Evolutionary conservation across 2,329 filamentous ascomycete species (phyloP).

Genomic region (Coniochaeta hoffmannii): DNA sequence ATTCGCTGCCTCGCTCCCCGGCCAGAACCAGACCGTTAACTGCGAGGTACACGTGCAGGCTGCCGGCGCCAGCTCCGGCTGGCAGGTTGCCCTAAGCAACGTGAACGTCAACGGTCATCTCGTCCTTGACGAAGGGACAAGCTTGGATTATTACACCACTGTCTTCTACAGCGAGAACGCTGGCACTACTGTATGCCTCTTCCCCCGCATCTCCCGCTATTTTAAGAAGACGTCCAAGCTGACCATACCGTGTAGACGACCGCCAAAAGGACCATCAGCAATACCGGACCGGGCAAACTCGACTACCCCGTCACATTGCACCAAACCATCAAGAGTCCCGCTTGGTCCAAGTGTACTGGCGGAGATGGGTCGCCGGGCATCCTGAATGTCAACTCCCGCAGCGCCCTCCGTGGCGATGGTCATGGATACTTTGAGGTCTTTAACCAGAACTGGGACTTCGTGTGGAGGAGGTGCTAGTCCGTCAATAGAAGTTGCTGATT

Average conservation of each 20-base stretch:
- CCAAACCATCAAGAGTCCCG: constrained; percentile 16
- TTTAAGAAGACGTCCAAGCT: not conserved
- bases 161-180: constrained; percentile 30
- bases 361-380: constrained; percentile 25
- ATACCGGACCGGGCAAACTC: constrained; percentile 16
- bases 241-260: constrained; percentile 16
- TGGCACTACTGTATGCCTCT: constrained; percentile 19
- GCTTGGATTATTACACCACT: constrained; percentile 25
- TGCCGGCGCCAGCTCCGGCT: constrained; percentile 22
- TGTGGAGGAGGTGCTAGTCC: constrained; percentile 28
- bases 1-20: constrained; percentile 18
- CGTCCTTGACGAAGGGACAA: constrained; percentile 22
- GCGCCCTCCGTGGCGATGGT: constrained; percentile 22
- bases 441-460: constrained; percentile 26
- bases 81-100: constrained; percentile 28
- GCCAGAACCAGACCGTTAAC: constrained; percentile 21
- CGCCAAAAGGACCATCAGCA: constrained; percentile 16
- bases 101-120: constrained; percentile 24
- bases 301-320: constrained; percentile 22
- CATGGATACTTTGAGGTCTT: constrained; percentile 25
- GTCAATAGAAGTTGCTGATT: not conserved
- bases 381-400: constrained; percentile 33
- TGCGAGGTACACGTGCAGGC: constrained; percentile 29
- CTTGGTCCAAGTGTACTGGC: constrained; percentile 27
- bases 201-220: not conserved